These are phyloP conservation scores for Aspergillus udagawae DNA, from an alignment of 2,329 filamentous ascomycete genomes.

Conservation along the genomic window DNA sequence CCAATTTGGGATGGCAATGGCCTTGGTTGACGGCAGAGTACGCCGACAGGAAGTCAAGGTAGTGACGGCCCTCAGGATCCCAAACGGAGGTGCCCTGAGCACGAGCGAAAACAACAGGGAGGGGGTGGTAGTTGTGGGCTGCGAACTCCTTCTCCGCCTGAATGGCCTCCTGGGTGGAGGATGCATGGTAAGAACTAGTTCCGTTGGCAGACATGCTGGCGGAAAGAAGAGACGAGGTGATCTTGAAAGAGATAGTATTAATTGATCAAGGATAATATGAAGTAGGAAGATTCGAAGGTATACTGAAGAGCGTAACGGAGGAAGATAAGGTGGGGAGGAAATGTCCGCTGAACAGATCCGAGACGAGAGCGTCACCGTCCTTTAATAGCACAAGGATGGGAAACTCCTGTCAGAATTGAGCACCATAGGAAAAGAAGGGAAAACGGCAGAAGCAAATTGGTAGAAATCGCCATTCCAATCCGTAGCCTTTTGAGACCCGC, in stretches of 20 bases:
- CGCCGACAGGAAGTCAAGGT: conserved; percentile 95
- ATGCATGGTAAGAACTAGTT: conserved; percentile 60
- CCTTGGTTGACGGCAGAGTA: conserved; percentile 98
- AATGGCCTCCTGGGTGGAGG: conserved; percentile 77
- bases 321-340: neutral
- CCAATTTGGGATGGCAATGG: conserved; percentile 93
- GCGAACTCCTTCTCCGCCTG: conserved; percentile 76
- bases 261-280: neutral
- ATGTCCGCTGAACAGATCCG: neutral
- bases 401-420: conserved; percentile 11
- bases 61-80: conserved; percentile 94
- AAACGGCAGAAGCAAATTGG: neutral
- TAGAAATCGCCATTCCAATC: neutral
- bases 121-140: conserved; percentile 97
- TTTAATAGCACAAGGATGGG: neutral
- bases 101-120: conserved; percentile 87
- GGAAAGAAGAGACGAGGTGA: conserved; percentile 1
- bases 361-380: conserved; percentile 2
- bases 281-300: neutral
- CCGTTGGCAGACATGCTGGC: conserved; percentile 33
- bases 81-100: conserved; percentile 85
- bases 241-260: neutral
- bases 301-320: neutral
- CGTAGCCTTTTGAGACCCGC: neutral
- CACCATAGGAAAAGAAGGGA: conserved; percentile 3